Evolutionary conservation across 345 rosid species (phyloP).

Genomic region (Dimocarpus longan): DNA sequence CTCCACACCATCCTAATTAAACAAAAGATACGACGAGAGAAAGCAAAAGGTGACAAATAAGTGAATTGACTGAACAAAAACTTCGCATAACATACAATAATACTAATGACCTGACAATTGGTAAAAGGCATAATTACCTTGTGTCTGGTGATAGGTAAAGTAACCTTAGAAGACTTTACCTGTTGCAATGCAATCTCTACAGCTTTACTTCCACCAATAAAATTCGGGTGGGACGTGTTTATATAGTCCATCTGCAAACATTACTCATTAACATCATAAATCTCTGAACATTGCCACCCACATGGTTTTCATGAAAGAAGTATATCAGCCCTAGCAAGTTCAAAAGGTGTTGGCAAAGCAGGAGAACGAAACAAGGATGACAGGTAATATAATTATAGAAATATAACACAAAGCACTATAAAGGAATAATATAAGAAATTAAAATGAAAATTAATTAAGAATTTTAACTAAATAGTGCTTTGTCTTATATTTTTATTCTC

Average conservation of each 20-base stretch:
- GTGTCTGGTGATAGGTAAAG: conserved; percentile 55
- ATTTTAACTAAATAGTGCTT: too few relatives aligned
- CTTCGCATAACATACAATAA: neutral
- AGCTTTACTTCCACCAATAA: conserved; percentile 92
- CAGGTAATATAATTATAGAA: neutral
- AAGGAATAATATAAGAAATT: neutral
- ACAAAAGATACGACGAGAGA: conserved; percentile 15
- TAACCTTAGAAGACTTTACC: conserved; percentile 63
- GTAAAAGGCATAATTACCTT: conserved; percentile 50
- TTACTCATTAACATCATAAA: conserved; percentile 10
- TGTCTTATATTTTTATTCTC: too few relatives aligned
- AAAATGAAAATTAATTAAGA: neutral
- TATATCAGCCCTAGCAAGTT: neutral
- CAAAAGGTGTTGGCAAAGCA: neutral
- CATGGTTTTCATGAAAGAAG: neutral
- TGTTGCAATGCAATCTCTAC: conserved; percentile 78
- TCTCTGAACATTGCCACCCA: neutral
- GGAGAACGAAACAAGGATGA: neutral
- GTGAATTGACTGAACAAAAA: neutral
- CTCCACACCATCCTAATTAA: conserved; percentile 68
- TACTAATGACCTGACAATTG: neutral
- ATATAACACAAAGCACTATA: neutral
- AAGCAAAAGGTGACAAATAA: neutral
- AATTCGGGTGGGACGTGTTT: conserved; percentile 91
- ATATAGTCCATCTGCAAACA: conserved; percentile 89